Evolutionary conservation across 306 rosid genomes (phyloP).

Genomic region (Vigna angularis): DNA sequence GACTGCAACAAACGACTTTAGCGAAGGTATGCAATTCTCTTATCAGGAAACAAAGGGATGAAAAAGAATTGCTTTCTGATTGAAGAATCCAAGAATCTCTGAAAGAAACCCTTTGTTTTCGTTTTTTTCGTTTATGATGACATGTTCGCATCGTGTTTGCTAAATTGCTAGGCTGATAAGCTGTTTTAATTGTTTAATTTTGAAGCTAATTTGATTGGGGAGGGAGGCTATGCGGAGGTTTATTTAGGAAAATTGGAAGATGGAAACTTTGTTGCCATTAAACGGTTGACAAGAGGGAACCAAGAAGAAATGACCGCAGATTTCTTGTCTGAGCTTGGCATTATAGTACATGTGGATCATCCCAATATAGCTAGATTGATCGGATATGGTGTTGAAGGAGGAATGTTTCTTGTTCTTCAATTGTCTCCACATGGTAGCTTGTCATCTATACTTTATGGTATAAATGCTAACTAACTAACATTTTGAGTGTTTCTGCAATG

Average conservation of each 20-base stretch:
- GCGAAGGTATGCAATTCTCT: slow-evolving; percentile 61
- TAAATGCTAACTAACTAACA: slow-evolving; percentile 33
- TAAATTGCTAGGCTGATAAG: slow-evolving; percentile 46
- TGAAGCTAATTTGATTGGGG: slow-evolving; percentile 86
- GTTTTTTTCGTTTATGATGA: background rate
- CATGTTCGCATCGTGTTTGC: slow-evolving; percentile 5
- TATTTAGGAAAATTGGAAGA: slow-evolving; percentile 81
- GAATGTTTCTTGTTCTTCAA: slow-evolving; percentile 97
- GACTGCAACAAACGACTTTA: slow-evolving; percentile 79
- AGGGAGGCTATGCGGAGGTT: slow-evolving; percentile 98
- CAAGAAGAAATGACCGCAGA: slow-evolving; percentile 98
- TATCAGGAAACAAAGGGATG: background rate
- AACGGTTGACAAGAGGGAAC: slow-evolving; percentile 74
- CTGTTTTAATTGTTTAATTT: slow-evolving; percentile 26
- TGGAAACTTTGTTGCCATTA: slow-evolving; percentile 81
- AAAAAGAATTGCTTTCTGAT: background rate
- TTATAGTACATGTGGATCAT: slow-evolving; percentile 94
- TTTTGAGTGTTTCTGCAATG: slow-evolving; percentile 20
- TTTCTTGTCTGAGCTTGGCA: slow-evolving; percentile 97
- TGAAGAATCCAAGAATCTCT: background rate
- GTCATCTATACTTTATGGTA: slow-evolving; percentile 88
- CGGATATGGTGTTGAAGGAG: slow-evolving; percentile 98
- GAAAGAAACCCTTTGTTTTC: background rate
- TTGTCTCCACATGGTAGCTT: slow-evolving; percentile 96
- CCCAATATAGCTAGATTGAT: slow-evolving; percentile 91